Base-by-base conservation (phyloP, 768 basidiomycete genomes). In the Rubroboletus pulcherrimus region DNA sequence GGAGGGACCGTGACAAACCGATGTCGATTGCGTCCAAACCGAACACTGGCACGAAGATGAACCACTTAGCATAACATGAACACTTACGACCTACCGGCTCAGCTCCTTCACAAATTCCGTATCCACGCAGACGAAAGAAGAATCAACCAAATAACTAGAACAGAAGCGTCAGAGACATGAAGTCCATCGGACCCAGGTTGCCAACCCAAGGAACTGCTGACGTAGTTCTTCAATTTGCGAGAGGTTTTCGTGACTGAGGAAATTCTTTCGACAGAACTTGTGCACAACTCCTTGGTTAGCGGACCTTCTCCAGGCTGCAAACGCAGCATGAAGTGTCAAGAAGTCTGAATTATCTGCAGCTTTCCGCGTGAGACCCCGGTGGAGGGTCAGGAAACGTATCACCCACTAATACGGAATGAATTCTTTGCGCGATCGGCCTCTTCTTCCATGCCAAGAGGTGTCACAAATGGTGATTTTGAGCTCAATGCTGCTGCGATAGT, bases 181-280 rank as follows among this genome's bases (percentile, higher is more conserved):
- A 40, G n/a, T 19, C 21, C 19, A 49, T 35, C 66, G 24, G n/a
- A 51, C 19, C 21, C 53, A 30, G 14, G 19, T 33, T 30, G 37
- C 71, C 59, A 64, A 90, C 79, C 86, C 84, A 52, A 93, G 74
- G 58, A 92, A 83, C 68, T 99, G 96, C 65, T 94, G 93, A 30
- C 95, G 85, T 35, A 98, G 79, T 66, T 98, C 96, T 70, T 98
- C 96, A 31, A 99, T 96, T 72, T 97, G 93, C 73, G 93, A 87
- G 48, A 99, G 75, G 67, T 93, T 98, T 86, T 93, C 92, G 61
- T 93, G 84, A 59, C 90, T 93, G 35, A 96, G 75, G 61, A 83
- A 95, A 66, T 90, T 90, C 45, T 73, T 75, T 62, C 84, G 80
- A 71, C 93, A 95, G 66, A 94, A 94, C 53, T 87, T 84, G 53